A percentile compares a stretch with the other conserved stretches of the same genome.
These are phyloP conservation scores for Amauroascus verrucosus DNA, from an alignment of 2,329 filamentous ascomycete genomes.

Conservation along the genomic window DNA sequence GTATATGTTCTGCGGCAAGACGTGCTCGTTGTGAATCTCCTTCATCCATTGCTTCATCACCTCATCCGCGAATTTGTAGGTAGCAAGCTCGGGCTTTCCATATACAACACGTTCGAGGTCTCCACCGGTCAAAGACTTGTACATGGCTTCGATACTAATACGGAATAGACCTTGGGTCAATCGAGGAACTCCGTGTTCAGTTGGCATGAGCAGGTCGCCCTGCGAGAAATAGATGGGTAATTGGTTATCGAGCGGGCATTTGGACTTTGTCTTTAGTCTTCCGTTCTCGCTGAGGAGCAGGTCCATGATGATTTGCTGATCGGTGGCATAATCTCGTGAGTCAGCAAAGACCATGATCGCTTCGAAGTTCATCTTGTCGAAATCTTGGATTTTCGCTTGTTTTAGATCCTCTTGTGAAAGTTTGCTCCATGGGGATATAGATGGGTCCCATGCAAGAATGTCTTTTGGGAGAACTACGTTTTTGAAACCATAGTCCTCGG, in stretches of 20 bases:
- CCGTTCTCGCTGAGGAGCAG: constrained; percentile 59
- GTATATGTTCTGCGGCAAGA: constrained; percentile 59
- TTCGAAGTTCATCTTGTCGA: constrained; percentile 60
- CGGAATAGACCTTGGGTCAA: constrained; percentile 69
- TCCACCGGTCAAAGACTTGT: constrained; percentile 52
- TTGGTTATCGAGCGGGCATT: constrained; percentile 54
- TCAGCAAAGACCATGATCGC: constrained; percentile 67
- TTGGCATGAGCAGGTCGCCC: constrained; percentile 55
- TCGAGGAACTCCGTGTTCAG: constrained; percentile 51
- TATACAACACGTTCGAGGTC: constrained; percentile 67
- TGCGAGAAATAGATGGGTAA: constrained; percentile 68
- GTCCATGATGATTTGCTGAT: constrained; percentile 68
- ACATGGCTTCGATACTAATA: constrained; percentile 60
- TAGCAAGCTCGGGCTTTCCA: constrained; percentile 63
- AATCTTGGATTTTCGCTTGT: constrained; percentile 59
- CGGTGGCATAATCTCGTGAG: constrained; percentile 62
- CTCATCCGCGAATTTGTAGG: constrained; percentile 71
- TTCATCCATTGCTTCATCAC: constrained; percentile 66
- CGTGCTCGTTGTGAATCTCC: constrained; percentile 61
- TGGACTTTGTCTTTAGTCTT: constrained; percentile 52
- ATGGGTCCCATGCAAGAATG: constrained; percentile 58
- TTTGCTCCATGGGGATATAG: constrained; percentile 57
- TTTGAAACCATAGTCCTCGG: constrained; percentile 63
- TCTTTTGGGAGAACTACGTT: constrained; percentile 64
- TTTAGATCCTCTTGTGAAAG: constrained; percentile 59